phyloP scores from a whole-genome alignment of 176 grass and related monocot species.

The Avena sativa region DNA sequence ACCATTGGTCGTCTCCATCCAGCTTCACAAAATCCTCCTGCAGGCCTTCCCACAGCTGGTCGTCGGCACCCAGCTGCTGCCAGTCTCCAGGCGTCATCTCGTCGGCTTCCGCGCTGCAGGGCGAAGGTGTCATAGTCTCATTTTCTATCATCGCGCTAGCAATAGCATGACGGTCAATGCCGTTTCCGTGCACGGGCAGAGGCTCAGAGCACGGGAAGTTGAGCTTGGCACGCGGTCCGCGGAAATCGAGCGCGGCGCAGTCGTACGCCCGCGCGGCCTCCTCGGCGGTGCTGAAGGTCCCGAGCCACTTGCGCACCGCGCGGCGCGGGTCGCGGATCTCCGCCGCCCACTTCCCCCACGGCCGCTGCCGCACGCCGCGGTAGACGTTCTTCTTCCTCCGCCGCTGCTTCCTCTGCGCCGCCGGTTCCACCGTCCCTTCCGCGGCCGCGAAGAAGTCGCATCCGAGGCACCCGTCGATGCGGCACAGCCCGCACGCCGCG shows the following conservation, averaged over 20 bases:
- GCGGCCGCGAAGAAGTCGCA: slow-evolving; percentile 57
- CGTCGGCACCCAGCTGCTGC: not conserved
- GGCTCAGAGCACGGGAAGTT: slow-evolving; percentile 72
- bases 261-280: slow-evolving; percentile 83
- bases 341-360: slow-evolving; percentile 94
- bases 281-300: slow-evolving; percentile 85
- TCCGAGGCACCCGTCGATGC: slow-evolving; percentile 77
- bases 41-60: slow-evolving; percentile 66
- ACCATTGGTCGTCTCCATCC: slow-evolving; percentile 49
- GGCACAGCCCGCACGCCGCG: slow-evolving; percentile 46
- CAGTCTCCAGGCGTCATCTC: slow-evolving; percentile 7
- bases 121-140: not conserved
- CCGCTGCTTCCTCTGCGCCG: not conserved
- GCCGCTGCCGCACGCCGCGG: slow-evolving; percentile 87
- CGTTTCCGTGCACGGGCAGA: too few relatives aligned
- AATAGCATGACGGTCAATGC: not conserved
- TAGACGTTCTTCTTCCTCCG: slow-evolving; percentile 67
- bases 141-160: not conserved
- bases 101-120: slow-evolving; percentile 4
- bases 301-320: slow-evolving; percentile 78
- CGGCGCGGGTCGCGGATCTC: slow-evolving; percentile 86
- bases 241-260: slow-evolving; percentile 84
- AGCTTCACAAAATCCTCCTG: slow-evolving; percentile 60
- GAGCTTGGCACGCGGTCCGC: slow-evolving; percentile 71
- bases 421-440: not conserved